Base-by-base conservation (phyloP, 768 basidiomycete genomes). In the Rubroboletus pulcherrimus region DNA sequence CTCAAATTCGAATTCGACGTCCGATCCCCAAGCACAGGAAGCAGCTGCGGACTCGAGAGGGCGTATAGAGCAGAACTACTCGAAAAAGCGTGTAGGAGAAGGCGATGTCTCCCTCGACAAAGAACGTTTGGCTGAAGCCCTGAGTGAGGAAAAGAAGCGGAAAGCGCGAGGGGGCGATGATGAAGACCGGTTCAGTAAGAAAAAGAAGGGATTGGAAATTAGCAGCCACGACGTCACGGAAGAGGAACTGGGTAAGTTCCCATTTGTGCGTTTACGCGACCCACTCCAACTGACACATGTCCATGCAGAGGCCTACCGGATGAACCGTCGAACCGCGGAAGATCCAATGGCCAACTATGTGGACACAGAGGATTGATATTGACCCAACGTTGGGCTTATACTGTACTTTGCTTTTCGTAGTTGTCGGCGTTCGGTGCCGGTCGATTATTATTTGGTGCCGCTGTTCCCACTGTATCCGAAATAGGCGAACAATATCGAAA, bases 321-420 rank as follows among this genome's bases (percentile, higher is more conserved):
- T 93, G 82, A 79, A 70, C 30, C 81, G 80, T 60, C 81, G 83
- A 49, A 80, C 82, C 1, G 75, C 78, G 46, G 91, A 93, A 55
- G 93, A 97, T 71, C 93, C 93, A 4, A 97, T 97, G 93, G 89
- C 90, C 39, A 91, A 90, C 69, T 93, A 94, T 68, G 79, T 91
- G 49, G 93, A 93, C 69, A 61, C 70, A 42, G 83, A 81, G 48
- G 58, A 63, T 56, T 19, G 34, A 42, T 65, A 54, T 43, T 67
- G 50, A 63, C 14, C 11, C 21, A 21, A 0, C n/a, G 19, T 19
- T 38, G 38, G 14, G 6, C 1, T 30, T 47, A 41, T 30, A 24
- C 26, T 37, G 30, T 49, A 35, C 30, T 21, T 45, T 26, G 3
- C 26, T 26, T 26, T 21, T 21, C 21, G 21, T 21, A 21, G 26